These are phyloP conservation scores for Picochlorum sp. DNA, from an alignment of 139 green algal species.

Conservation along the genomic window DNA sequence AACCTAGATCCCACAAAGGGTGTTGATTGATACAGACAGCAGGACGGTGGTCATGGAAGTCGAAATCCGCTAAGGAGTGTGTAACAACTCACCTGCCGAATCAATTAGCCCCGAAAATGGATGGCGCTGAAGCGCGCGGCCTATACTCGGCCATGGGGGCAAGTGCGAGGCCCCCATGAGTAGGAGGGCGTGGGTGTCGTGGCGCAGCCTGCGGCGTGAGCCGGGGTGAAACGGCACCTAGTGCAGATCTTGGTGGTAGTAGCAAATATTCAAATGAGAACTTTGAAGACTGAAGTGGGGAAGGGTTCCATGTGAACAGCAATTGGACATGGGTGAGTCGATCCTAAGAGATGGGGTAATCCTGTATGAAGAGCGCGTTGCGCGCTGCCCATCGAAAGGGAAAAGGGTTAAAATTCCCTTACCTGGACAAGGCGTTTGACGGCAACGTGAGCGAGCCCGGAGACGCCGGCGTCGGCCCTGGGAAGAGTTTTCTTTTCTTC, in stretches of 20 bases:
- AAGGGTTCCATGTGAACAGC: slow-evolving; percentile 93
- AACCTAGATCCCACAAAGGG: slow-evolving; percentile 92
- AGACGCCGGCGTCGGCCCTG: slow-evolving; percentile 71
- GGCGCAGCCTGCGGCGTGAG: slow-evolving; percentile 68
- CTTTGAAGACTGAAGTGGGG: slow-evolving; percentile 88
- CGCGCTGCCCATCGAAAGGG: slow-evolving; percentile 76
- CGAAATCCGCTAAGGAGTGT: slow-evolving; percentile 96
- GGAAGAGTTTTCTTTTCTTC: slow-evolving; percentile 95
- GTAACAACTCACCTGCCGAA: slow-evolving; percentile 97
- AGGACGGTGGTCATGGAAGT: slow-evolving; percentile 97
- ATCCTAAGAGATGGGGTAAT: slow-evolving; percentile 86
- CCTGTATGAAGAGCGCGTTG: slow-evolving; percentile 74
- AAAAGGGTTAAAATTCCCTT: slow-evolving; percentile 91
- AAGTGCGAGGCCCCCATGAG: slow-evolving; percentile 80
- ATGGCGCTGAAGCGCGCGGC: slow-evolving; percentile 86
- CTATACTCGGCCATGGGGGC: slow-evolving; percentile 78
- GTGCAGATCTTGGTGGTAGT: slow-evolving; percentile 93
- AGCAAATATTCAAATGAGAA: slow-evolving; percentile 94
- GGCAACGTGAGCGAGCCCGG: slow-evolving; percentile 73
- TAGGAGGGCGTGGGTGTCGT: slow-evolving; percentile 84
- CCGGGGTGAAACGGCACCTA: slow-evolving; percentile 73
- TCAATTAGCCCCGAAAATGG: slow-evolving; percentile 95
- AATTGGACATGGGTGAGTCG: slow-evolving; percentile 92
- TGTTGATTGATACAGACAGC: slow-evolving; percentile 91
- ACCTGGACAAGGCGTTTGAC: slow-evolving; percentile 74